phyloP scores from a whole-genome alignment of 352 stramenopile species.

The Globisporangium alternatum region DNA sequence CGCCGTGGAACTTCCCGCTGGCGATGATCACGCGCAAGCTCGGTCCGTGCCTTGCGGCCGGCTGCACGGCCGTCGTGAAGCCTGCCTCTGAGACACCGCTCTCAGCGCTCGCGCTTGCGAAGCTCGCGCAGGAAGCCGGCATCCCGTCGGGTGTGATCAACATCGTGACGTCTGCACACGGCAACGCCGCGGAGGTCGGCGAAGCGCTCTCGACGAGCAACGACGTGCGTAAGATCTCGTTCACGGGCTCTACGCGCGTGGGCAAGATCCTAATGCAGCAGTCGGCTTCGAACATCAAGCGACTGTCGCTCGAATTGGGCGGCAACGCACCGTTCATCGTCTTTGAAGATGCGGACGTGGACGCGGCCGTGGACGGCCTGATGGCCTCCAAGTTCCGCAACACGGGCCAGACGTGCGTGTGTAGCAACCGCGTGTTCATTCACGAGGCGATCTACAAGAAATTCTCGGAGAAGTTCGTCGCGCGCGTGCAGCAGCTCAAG shows the following conservation, averaged over 20 bases:
- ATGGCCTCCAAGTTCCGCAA: slow-evolving; percentile 89
- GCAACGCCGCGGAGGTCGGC: slow-evolving; percentile 73
- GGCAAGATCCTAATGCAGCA: slow-evolving; percentile 82
- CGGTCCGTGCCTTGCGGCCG: slow-evolving; percentile 89
- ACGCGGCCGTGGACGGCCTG: slow-evolving; percentile 80
- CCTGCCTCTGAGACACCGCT: slow-evolving; percentile 95
- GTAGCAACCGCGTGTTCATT: slow-evolving; percentile 93
- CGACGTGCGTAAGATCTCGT: slow-evolving; percentile 88
- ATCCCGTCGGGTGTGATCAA: slow-evolving; percentile 89
- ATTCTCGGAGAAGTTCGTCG: slow-evolving; percentile 85
- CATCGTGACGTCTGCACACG: slow-evolving; percentile 70
- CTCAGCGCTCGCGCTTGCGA: slow-evolving; percentile 91
- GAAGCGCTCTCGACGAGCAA: slow-evolving; percentile 59
- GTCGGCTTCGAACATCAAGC: slow-evolving; percentile 77
- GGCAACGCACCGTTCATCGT: slow-evolving; percentile 93
- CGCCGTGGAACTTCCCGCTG: slow-evolving; percentile 98
- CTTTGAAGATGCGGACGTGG: slow-evolving; percentile 86
- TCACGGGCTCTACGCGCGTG: slow-evolving; percentile 84
- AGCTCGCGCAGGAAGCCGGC: slow-evolving; percentile 86
- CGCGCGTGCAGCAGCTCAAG: slow-evolving; percentile 75
- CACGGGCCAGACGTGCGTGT: slow-evolving; percentile 88
- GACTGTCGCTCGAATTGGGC: slow-evolving; percentile 88
- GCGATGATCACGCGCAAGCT: slow-evolving; percentile 98
- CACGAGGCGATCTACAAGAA: slow-evolving; percentile 92
- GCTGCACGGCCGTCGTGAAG: slow-evolving; percentile 96